phyloP scores from a whole-genome alignment of 345 rosid genomes.

The Pseudoturritis turrita region DNA sequence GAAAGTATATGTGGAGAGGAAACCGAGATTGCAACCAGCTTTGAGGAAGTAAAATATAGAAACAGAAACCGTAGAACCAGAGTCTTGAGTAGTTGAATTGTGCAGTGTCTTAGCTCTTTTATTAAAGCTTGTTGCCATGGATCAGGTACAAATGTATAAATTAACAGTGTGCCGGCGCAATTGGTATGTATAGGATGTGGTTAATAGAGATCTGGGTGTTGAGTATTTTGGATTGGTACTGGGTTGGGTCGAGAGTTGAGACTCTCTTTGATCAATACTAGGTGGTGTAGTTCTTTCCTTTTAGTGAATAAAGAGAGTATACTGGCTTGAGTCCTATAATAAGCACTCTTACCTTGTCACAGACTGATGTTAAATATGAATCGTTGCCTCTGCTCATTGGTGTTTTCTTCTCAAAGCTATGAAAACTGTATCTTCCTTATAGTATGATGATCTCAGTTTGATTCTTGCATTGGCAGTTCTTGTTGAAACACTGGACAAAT shows the following conservation, averaged over 20 bases:
- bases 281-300: neutral
- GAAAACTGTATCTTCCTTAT: neutral
- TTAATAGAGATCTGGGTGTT: neutral
- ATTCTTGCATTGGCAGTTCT: conserved; percentile 56
- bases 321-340: neutral
- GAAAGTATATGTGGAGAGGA: neutral
- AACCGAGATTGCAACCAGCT: neutral
- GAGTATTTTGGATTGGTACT: neutral
- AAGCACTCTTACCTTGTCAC: neutral
- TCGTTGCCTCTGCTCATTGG: neutral
- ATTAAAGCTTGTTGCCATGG: neutral
- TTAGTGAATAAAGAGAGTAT: neutral
- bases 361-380: neutral
- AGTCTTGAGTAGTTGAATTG: neutral
- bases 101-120: neutral
- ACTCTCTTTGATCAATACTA: neutral
- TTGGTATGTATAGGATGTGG: neutral
- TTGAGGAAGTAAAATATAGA: neutral
- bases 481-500: conserved; percentile 94
- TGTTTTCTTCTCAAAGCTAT: neutral
- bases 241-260: neutral
- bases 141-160: neutral
- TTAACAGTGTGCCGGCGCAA: neutral
- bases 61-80: neutral
- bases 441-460: conserved; percentile 17